Evolutionary conservation across 163 green algal species (phyloP), one percentile per base, ranked within the genome.

Genomic region (Volvox carteri): DNA sequence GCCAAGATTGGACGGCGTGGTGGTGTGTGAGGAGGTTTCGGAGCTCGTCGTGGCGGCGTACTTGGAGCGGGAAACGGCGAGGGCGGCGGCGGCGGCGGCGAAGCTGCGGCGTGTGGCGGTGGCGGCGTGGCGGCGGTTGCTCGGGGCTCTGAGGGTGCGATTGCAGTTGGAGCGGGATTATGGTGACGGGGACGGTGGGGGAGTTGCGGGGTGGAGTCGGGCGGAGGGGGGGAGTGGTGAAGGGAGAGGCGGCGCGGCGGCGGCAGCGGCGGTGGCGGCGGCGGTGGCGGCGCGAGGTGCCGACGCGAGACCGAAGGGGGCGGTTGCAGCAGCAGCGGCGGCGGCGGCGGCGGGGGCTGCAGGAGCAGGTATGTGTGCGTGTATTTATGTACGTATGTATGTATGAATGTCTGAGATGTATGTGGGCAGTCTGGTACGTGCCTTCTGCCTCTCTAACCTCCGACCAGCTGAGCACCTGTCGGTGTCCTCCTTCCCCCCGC

Each of bases 1-100:
- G 70, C 96, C 97, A 0, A 84, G 90, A 30, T 89, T 98, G 21
- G 91, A 96, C 11, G 97, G 97, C 18, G 93, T 98, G 52, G 97
- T 98, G 42, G 91, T 99, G 52, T 98, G 96, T 85, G 70, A 95
- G 87, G 80, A 89, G 81, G 37, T 84, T 41, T 74, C 80, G n/a
- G 72, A 89, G 44, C n/a, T 86, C 46, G 58, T 88, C 54, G 48
- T 84, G 73, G 44, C 46, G 30, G 87, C 84, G 28, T 60, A 78
- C 37, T 2, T 44, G 25, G 21, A 74, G 48, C n/a, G 52, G 37
- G 84, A 94, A 89, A 83, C 25, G 70, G 77, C 72, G 74, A 11
- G 88, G 84, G 85, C 42, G 86, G 56, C 30, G 48, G 84, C 88
- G 80, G 85, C 58, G 67, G 74, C 74, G 74, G 41, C 35, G 37